Base-by-base conservation (phyloP, 208 protist species). In the Trypanosoma cruzi region DNA sequence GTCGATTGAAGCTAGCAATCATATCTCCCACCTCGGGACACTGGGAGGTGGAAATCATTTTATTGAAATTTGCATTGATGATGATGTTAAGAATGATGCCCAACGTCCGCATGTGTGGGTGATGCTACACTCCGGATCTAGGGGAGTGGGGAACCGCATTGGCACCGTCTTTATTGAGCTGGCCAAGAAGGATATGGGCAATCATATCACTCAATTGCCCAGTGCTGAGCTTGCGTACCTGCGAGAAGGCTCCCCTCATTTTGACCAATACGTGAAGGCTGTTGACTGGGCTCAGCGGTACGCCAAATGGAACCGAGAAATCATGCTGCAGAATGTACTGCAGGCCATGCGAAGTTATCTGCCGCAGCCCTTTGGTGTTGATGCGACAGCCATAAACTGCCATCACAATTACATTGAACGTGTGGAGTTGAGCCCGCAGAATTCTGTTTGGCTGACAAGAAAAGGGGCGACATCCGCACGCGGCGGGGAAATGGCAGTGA, bases 371-470 rank as follows among this genome's bases (percentile, higher is more conserved):
- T 93, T 95, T 73, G 73, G 59, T 20, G 68, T 78, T n/a, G 64
- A 68, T 29, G 36, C 77, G 14, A 50, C 69, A 18, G 88, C 86
- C 10, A 81, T 97, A 26, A 97, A 97, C 79, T 96, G 90, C 77
- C 93, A 97, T 69, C 93, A 97, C 73, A 97, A 97, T 76, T 97
- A 97, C 75, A 79, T 95, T 26, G 85, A 95, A 64, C 76, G 54
- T 28, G 49, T 62, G 4, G 68, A 59, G 40, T 40, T 75, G 26
- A 62, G 56, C 20, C 52, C 67, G 3, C 52, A 57, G n/a, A 62
- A 92, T 62, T 50, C 75, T 28, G 78, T 96, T 48, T 97, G 86
- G 84, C 68, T 97, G 22, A 97, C 89, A 5, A 76, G 93, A 14
- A 97, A 97, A 62, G 93, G 93, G 8, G 93, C 93, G 14, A 93